Evolutionary conservation across 495 filamentous ascomycete species (phyloP), one percentile per base, ranked within the genome.

Genomic region (Trichoderma gamsii): DNA sequence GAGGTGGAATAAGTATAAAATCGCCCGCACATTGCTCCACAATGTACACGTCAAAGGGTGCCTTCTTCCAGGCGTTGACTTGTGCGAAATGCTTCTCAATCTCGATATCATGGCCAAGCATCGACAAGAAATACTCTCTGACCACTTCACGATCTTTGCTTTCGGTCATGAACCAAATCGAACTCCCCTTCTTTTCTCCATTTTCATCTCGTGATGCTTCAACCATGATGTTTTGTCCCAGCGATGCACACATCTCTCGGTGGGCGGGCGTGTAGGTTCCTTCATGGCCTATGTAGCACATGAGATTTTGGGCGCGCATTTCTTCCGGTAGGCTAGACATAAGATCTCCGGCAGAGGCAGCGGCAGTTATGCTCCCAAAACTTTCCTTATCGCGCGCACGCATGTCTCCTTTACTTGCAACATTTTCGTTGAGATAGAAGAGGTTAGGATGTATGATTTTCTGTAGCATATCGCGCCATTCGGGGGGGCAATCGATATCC

Each of bases 281-380:
- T 79, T 99, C 95, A 72, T 97, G 95, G 2, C 95, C 95, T 71
- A 97, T 89, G 74, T 99, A 99, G 78, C 93, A 97, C 94, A 97
- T 97, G 73, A 99, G 82, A 68, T 99, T 99, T 69, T 96, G 89
- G 8, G 95, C 95, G 23, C 92, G 86, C 90, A 96, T 95, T 25
- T 87, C 80, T 15, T 83, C 76, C 0, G 92, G 91, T n/a, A 99
- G 84, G 70, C 89, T 92, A 75, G 92, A 93, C 95, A 99, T 99
- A 32, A 99, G 77, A 72, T 99, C 95, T 8, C 92, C 93, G 3
- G 92, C 87, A 4, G 78, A 73, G 2, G 80, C 79, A 6, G 75
- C 68, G 0, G 77, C 73, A 18, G 70, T 74, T 9, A 74, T 75
- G 9, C 86, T 86, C 29, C 78, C 76, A 66, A 82, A 83, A 64